phyloP scores from a whole-genome alignment of 2,329 filamentous ascomycete genomes.

The Dendrostoma leiphaemia region DNA sequence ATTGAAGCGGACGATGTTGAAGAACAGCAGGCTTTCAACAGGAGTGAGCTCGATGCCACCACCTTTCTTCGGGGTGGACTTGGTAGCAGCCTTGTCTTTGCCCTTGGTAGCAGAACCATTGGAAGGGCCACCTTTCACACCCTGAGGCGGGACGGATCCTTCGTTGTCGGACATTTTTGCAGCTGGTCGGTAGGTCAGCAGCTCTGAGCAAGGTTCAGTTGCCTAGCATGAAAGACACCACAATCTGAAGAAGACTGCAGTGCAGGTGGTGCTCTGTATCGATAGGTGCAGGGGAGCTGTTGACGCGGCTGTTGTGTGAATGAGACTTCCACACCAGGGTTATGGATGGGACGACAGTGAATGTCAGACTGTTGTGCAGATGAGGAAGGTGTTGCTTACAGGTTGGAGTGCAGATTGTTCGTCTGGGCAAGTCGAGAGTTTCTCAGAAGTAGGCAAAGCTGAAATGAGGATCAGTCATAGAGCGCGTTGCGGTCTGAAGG shows the following conservation, averaged over 20 bases:
- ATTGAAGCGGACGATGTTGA: slow-evolving; percentile 17
- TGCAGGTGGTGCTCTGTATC: no score
- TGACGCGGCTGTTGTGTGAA: no score
- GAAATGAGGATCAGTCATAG: neutral
- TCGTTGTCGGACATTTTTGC: neutral
- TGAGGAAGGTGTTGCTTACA: neutral
- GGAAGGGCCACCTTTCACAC: neutral
- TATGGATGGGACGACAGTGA: neutral
- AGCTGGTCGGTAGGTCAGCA: neutral
- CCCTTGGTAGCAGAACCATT: neutral
- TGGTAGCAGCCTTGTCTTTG: neutral
- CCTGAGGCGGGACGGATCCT: neutral
- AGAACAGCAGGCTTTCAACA: slow-evolving; percentile 11
- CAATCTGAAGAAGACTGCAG: no score
- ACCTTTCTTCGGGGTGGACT: neutral
- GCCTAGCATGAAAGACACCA: neutral
- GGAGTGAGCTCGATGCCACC: slow-evolving; percentile 3
- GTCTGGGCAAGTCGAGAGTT: neutral
- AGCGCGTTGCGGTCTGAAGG: neutral
- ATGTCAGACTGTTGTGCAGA: neutral
- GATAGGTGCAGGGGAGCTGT: no score
- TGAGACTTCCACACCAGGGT: no score
- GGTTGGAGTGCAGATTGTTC: neutral
- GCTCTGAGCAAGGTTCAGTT: neutral
- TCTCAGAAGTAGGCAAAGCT: neutral